Conservation (phyloP, 148 eudicot species). For the Silene uniflora region DNA sequence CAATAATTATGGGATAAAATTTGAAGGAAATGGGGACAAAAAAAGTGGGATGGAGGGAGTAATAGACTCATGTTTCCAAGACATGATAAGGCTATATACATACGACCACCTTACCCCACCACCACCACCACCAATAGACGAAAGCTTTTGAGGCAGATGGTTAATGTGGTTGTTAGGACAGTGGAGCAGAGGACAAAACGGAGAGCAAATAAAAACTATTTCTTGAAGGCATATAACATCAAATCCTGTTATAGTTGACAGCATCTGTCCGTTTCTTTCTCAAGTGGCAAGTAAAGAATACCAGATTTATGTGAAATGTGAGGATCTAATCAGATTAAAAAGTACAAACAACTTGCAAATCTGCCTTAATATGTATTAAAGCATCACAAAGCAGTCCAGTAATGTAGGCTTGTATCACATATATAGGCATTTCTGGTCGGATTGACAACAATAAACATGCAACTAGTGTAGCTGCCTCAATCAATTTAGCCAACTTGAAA, state of each 20-base stretch:
- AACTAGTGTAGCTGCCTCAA: constrained; percentile 3
- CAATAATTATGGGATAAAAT: no score
- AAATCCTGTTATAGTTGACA: background rate
- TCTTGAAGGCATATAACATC: constrained; percentile 15
- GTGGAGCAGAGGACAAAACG: constrained; percentile 1
- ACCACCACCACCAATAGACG: no score
- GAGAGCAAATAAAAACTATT: background rate
- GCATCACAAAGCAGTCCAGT: background rate
- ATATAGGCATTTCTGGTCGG: background rate
- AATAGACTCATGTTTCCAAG: background rate
- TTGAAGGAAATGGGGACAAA: no score
- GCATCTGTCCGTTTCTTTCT: constrained; percentile 14
- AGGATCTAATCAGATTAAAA: constrained; percentile 8
- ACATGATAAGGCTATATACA: background rate
- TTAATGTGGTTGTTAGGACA: background rate
- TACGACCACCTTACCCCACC: background rate
- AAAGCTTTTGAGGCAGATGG: background rate
- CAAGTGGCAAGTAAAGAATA: constrained; percentile 2
- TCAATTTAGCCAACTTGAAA: constrained; percentile 9
- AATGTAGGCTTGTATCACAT: background rate
- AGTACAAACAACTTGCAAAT: constrained; percentile 19
- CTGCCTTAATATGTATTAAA: background rate
- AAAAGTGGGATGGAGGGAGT: no score
- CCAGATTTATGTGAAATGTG: background rate
- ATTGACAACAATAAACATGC: background rate